A percentile compares a stretch with the other conserved stretches of the same genome.
phyloP scores from a whole-genome alignment of 768 basidiomycete species.

The Tephrocybe sp. region DNA sequence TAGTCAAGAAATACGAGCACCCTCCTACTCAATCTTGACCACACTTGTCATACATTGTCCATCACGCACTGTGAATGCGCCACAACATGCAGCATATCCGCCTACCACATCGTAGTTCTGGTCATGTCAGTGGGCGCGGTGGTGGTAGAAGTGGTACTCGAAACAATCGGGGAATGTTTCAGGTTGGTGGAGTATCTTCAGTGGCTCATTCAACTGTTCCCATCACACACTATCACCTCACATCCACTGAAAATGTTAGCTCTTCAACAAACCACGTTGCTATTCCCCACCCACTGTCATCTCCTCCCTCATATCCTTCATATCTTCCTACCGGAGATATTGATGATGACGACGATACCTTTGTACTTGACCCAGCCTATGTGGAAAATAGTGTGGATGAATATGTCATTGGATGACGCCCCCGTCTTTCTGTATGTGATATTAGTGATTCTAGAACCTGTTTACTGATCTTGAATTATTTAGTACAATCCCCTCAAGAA shows the following conservation, averaged over 20 bases:
- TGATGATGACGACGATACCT: neutral
- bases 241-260: neutral
- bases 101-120: too few species aligned
- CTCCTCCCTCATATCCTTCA: neutral
- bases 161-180: neutral
- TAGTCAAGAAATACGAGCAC: too few species aligned
- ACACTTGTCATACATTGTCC: too few species aligned
- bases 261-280: neutral
- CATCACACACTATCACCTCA: neutral
- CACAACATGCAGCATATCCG: too few species aligned
- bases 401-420: neutral
- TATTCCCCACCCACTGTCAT: neutral
- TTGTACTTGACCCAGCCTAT: neutral
- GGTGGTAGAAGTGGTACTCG: neutral
- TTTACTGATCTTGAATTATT: neutral
- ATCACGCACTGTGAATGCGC: too few species aligned
- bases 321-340: neutral
- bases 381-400: neutral
- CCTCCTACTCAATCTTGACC: too few species aligned
- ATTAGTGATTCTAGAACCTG: too few species aligned
- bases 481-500: slow-evolving; percentile 3
- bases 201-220: neutral
- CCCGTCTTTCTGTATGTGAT: neutral
- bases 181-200: neutral
- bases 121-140: too few species aligned